phyloP scores from a whole-genome alignment of 2,329 filamentous ascomycete species.

The Cytospora leucostoma region DNA sequence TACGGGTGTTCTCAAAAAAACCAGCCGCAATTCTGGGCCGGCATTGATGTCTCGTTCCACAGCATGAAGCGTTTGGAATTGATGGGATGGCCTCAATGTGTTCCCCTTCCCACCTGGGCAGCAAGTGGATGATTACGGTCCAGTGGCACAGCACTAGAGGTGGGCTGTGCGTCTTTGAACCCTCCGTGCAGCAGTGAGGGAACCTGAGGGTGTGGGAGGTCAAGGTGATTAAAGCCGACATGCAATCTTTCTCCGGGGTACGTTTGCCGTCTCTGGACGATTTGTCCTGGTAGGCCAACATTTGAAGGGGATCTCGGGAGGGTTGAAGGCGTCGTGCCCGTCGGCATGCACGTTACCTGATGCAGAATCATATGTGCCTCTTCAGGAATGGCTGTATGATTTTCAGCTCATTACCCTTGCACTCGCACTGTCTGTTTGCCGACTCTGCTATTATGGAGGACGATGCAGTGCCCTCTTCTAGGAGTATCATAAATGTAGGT shows the following conservation, averaged over 20 bases:
- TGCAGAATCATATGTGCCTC: constrained; percentile 20
- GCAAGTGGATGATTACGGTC: neutral
- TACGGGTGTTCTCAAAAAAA: neutral
- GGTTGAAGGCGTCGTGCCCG: neutral
- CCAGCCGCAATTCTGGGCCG: neutral
- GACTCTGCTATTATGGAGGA: neutral
- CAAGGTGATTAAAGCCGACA: constrained; percentile 3
- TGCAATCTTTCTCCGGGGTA: neutral
- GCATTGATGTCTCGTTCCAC: constrained; percentile 1
- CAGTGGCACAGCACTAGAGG: neutral
- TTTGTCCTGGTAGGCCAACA: neutral
- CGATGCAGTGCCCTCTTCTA: neutral
- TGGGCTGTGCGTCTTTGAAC: neutral
- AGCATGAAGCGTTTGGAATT: neutral
- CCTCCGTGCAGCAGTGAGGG: constrained; percentile 19
- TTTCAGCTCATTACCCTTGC: constrained; percentile 3
- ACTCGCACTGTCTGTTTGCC: constrained; percentile 24
- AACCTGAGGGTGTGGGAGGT: neutral
- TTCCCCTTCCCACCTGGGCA: neutral
- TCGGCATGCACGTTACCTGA: constrained; percentile 14
- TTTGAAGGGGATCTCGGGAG: no score
- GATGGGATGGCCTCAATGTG: neutral
- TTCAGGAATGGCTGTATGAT: constrained; percentile 15
- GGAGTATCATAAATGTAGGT: neutral
- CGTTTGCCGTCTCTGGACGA: neutral